These are phyloP conservation scores for Tetradesmus obliquus DNA, from an alignment of 139 green algal genomes.

Conservation along the genomic window DNA sequence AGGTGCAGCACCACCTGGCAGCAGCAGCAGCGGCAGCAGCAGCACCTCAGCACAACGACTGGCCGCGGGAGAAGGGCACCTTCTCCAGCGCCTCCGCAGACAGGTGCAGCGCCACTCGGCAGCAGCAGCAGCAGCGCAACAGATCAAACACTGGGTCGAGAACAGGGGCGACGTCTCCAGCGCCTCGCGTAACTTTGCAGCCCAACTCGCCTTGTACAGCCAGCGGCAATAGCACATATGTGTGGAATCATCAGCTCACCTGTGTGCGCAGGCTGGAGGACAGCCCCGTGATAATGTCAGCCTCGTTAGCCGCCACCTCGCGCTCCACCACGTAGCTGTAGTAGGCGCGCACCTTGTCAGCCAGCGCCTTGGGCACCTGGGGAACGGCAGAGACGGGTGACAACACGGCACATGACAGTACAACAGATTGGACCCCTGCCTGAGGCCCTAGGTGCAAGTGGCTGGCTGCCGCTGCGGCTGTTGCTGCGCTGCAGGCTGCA, in stretches of 20 bases:
- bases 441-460: background rate
- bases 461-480: no score
- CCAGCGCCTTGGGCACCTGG: conserved; percentile 53
- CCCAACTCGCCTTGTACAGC: background rate
- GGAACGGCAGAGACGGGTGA: background rate
- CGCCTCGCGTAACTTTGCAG: background rate
- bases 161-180: conserved; percentile 59
- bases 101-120: conserved; percentile 32
- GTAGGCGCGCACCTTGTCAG: conserved; percentile 49
- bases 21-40: background rate
- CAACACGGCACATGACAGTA: background rate
- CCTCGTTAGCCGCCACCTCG: conserved; percentile 57
- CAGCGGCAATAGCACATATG: background rate
- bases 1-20: conserved; percentile 39
- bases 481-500: background rate
- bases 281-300: conserved; percentile 53
- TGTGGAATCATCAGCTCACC: background rate
- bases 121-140: background rate
- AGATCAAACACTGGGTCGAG: background rate
- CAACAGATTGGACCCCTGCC: background rate
- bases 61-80: conserved; percentile 60
- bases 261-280: conserved; percentile 50
- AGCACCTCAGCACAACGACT: background rate
- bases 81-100: conserved; percentile 44
- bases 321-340: conserved; percentile 51